phyloP scores from a whole-genome alignment of 306 rosid species.

The Medicago truncatula region MtrunA17r5.0-ANR NC_053043.1:20806001-20806500 shows the following conservation, averaged over 20 bases:
- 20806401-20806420: not conserved
- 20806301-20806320: constrained; percentile 24
- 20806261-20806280: constrained; percentile 19
- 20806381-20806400: not conserved
- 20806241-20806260: constrained; percentile 83
- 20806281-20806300: constrained; percentile 33
- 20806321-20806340: constrained; percentile 3
- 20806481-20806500: not conserved
- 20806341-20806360: constrained; percentile 28
- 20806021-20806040: not conserved
- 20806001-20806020: not conserved
- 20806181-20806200: constrained; percentile 85
- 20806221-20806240: constrained; percentile 94
- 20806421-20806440: not conserved
- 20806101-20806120: not conserved
- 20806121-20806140: constrained; percentile 30
- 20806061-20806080: not conserved
- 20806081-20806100: not conserved
- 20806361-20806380: constrained; percentile 9
- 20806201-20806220: constrained; percentile 94
- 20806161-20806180: constrained; percentile 98
- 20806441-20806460: not conserved
- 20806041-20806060: not conserved
- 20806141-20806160: constrained; percentile 94
- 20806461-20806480: not conserved